Base-by-base conservation (phyloP, 1,284 basidiomycete species). In the Schizophyllum amplum region DNA sequence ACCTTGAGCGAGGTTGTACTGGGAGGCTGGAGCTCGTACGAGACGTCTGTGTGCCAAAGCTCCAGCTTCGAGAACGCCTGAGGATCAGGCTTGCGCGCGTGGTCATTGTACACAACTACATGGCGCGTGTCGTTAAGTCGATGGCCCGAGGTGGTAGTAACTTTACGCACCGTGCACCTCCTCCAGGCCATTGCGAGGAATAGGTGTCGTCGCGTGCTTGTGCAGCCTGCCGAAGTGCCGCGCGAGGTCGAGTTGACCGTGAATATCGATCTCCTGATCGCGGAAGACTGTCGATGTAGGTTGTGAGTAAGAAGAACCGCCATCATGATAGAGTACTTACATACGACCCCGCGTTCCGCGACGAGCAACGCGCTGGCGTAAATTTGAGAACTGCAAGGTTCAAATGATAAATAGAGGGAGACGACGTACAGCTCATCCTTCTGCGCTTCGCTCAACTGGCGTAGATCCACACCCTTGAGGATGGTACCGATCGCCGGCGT, bases 21-120 rank as follows among this genome's bases (percentile, higher is more conserved):
- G n/a, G 82, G 89, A 52, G 83, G 88, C 64, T 89, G 87, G 17
- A 83, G 62, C 69, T 93, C 90, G 70, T 91, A 92, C 1, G 86
- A 72, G 5, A 90, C 88, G 67, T 92, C 90, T 1, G 84, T 83
- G 71, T 92, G 90, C 84, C 84, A 92, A n/a, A 92, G 77, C 63
- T 92, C 89, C 20, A 84, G 65, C 68, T 87, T 86, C n/a, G 85
- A 80, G 69, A 87, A 90, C 5, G 86, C 77, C 53, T 79, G 74
- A 4, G 82, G 69, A 65, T 92, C 87, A 1, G 87, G 88, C 52
- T 86, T 81, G 21, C 84, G 79, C 42, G 82, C 80, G 47, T 76
- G 74, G 63, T 87, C 84, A 58, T 83, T 89, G 69, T 84, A 89
- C 6, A 86, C 84, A 58, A 89, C 83, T 84, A 62, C 24, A 15